Evolutionary conservation across 2,329 filamentous ascomycete genomes (phyloP).

Genomic region (Fusarium hostae): DNA sequence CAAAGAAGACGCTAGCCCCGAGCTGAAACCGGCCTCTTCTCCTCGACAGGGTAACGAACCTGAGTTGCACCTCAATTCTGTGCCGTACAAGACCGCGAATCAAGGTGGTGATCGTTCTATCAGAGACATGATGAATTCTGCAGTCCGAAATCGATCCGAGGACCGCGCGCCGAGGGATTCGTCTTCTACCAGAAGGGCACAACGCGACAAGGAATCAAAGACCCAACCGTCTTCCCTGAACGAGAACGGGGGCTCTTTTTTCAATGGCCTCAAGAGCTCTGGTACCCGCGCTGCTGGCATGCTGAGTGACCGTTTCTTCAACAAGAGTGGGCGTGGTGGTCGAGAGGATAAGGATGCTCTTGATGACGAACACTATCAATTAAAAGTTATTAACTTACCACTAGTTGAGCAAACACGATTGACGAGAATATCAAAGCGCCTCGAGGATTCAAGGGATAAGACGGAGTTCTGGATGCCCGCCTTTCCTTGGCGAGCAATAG

Average conservation of each 20-base stretch:
- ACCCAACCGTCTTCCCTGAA: slow-evolving; percentile 66
- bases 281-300: slow-evolving; percentile 70
- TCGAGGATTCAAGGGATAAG: slow-evolving; percentile 91
- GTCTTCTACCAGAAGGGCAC: slow-evolving; percentile 54
- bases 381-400: slow-evolving; percentile 86
- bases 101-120: slow-evolving; percentile 73
- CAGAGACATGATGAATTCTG: slow-evolving; percentile 73
- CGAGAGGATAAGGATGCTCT: slow-evolving; percentile 73
- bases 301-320: slow-evolving; percentile 84
- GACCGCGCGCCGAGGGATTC: slow-evolving; percentile 68
- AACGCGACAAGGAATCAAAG: slow-evolving; percentile 61
- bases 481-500: slow-evolving; percentile 93
- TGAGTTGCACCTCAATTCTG: slow-evolving; percentile 45
- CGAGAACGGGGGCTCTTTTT: slow-evolving; percentile 62
- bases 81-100: slow-evolving; percentile 69
- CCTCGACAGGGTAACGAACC: slow-evolving; percentile 42
- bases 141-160: slow-evolving; percentile 75
- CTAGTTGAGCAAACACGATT: slow-evolving; percentile 89
- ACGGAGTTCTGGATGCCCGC: slow-evolving; percentile 99
- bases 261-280: slow-evolving; percentile 43
- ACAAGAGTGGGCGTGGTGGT: slow-evolving; percentile 78
- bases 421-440: slow-evolving; percentile 88
- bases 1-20: slow-evolving; percentile 57
- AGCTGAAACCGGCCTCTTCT: slow-evolving; percentile 46
- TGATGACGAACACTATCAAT: slow-evolving; percentile 84